phyloP scores from a whole-genome alignment of 495 filamentous ascomycete genomes.

The Aspergillus diversus region DNA sequence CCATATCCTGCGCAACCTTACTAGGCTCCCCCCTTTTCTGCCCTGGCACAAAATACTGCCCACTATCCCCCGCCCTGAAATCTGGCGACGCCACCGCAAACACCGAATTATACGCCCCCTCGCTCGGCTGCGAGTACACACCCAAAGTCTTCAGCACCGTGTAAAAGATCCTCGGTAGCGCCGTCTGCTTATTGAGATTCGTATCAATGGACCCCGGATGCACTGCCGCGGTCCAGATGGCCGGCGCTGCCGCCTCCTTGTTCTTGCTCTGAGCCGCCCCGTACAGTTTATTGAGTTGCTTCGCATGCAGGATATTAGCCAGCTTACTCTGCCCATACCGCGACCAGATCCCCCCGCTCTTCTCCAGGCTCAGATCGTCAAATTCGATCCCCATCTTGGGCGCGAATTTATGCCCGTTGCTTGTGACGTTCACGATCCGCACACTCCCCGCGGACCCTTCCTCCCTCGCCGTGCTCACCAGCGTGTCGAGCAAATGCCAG shows the following conservation, averaged over 20 bases:
- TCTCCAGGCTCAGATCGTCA: not conserved
- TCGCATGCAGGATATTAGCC: slow-evolving; percentile 2
- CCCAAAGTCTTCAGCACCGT: slow-evolving; percentile 3
- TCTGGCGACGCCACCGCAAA: slow-evolving; percentile 8
- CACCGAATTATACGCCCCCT: slow-evolving; percentile 2
- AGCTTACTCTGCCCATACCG: slow-evolving; percentile 7
- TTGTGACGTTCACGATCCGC: slow-evolving; percentile 5
- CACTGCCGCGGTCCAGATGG: not conserved
- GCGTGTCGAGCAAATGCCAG: not conserved
- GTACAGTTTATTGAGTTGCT: not conserved
- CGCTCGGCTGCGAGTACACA: slow-evolving; percentile 6
- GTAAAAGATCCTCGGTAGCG: not conserved
- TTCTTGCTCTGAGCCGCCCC: not conserved
- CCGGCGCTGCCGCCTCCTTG: not conserved
- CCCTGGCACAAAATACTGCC: slow-evolving; percentile 56
- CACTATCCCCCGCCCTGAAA: slow-evolving; percentile 22
- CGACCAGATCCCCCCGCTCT: slow-evolving; percentile 1
- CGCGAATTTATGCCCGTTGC: not conserved
- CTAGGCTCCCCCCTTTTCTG: slow-evolving; percentile 34
- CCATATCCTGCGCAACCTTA: slow-evolving; percentile 37
- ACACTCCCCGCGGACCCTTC: slow-evolving; percentile 3
- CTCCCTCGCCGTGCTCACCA: not conserved
- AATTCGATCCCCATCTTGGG: slow-evolving; percentile 2
- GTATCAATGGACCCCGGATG: not conserved
- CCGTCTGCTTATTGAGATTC: slow-evolving; percentile 8